Percentiles rank a stretch among this genome's conserved stretches.
These are phyloP conservation scores for Moesziomyces antarcticus DNA, from an alignment of 1,284 basidiomycete genomes.

Conservation along the genomic window DNA sequence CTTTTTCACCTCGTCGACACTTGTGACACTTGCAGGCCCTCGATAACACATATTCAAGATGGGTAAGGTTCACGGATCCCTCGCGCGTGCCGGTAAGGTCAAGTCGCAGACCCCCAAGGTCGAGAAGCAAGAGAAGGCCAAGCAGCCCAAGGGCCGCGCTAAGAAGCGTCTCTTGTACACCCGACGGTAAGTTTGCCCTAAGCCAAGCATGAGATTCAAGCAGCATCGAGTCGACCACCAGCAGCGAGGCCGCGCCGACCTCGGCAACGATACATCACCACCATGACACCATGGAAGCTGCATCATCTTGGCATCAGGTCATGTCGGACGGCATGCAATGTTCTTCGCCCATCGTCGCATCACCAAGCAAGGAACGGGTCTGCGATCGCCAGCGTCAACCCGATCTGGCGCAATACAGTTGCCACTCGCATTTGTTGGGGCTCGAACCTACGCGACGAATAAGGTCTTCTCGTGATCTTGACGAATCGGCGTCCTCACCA, in stretches of 20 bases:
- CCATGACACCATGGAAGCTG: too few relatives aligned
- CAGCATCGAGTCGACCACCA: conserved; percentile 3
- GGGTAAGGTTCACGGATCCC: conserved; percentile 93
- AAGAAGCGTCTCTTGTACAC: conserved; percentile 96
- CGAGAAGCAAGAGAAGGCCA: conserved; percentile 98
- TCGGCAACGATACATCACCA: too few relatives aligned
- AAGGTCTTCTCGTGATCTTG: too few relatives aligned
- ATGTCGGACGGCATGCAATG: too few relatives aligned
- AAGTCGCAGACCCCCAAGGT: conserved; percentile 92
- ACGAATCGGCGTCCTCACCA: too few relatives aligned
- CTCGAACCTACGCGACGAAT: not conserved
- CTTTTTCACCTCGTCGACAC: not conserved
- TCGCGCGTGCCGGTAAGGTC: conserved; percentile 99
- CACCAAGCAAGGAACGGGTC: too few relatives aligned
- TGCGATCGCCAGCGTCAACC: too few relatives aligned
- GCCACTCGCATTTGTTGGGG: too few relatives aligned
- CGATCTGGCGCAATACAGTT: too few relatives aligned
- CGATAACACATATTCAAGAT: conserved; percentile 66
- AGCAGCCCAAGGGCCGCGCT: conserved; percentile 91
- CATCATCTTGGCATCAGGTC: too few relatives aligned
- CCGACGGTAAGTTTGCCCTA: conserved; percentile 76
- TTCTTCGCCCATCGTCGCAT: too few relatives aligned
- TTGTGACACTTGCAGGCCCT: conserved; percentile 17
- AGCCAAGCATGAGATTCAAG: not conserved
- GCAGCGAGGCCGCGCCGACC: not conserved